Evolutionary conservation across 1,284 basidiomycete genomes (phyloP), one percentile per base, ranked within the genome.

Genomic region (Ganoderma meredithae): DNA sequence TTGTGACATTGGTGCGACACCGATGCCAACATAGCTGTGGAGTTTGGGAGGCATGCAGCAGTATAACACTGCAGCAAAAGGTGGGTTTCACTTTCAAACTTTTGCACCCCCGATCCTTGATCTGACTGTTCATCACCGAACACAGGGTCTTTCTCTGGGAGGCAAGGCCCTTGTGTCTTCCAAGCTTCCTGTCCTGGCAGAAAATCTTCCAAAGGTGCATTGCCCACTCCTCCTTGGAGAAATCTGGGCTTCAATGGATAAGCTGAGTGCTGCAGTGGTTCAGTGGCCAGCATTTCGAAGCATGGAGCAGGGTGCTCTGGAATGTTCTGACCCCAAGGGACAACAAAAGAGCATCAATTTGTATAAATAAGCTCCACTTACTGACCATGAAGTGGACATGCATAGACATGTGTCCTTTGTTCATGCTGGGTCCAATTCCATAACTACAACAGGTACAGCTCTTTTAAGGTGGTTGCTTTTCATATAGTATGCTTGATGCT

Each of bases 391-490:
- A 22, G n/a, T 27, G 40, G 10, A 19, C 53, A 40, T 41, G 25
- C 40, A 15, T 9, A 41, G 2, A 12, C 22, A 49, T 9, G 2
- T 22, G 39, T 60, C 27, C 58, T 43, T 43, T 13, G 58, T 17
- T n/a, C 59, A 25, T 25, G 53, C 60, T 43, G 43, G n/a, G 40
- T 40, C 27, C 60, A 40, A 19, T 53, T 66, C 64, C 64, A 66
- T 66, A 66, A 66, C 64, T 60, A 65, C 64, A 44, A 27, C 40
- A 40, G 19, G 58, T 60, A 59, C 47, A 47, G 25, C 40, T 17
- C 5, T 1, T 40, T 31, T 9, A 25, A 13, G 31, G 40, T 15
- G 12, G 3, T 40, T 31, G 5, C 52, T 31, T 40, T 22, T 22
- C 4, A 9, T 5, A 41, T 25, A 22, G 6, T 5, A n/a, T 36